Evolutionary conservation across 148 eudicot species (phyloP).

Genomic region (Rhododendron griersonianum): DNA sequence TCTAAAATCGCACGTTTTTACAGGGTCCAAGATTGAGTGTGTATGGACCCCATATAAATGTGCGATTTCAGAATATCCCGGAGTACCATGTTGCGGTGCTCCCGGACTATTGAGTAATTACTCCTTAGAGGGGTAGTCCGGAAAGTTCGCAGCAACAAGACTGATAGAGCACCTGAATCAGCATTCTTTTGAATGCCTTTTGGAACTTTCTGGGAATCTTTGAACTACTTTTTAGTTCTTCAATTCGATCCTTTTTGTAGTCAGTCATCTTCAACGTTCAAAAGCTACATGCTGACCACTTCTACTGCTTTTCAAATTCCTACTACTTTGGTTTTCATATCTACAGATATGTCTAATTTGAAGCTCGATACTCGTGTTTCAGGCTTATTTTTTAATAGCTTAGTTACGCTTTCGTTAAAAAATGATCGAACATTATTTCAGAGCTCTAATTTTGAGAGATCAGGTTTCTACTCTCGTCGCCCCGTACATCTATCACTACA

Average conservation of each 20-base stretch:
- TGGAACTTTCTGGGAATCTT: background rate
- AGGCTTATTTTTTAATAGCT: no score
- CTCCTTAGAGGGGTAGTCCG: background rate
- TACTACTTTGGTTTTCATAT: background rate
- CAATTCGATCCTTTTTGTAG: background rate
- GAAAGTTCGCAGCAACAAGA: background rate
- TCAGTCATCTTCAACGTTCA: background rate
- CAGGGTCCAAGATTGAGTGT: no score
- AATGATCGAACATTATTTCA: no score
- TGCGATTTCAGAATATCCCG: no score
- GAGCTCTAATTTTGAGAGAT: no score
- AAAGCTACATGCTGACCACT: background rate
- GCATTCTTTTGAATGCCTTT: background rate
- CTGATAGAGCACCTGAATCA: background rate
- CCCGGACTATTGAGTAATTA: no score
- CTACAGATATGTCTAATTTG: background rate
- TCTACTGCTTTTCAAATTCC: background rate
- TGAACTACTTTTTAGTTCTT: background rate
- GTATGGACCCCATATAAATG: no score
- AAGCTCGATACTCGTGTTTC: background rate
- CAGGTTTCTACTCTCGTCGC: no score
- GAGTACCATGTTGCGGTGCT: no score
- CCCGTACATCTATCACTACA: no score
- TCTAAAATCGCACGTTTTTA: no score
- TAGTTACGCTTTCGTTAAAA: no score